phyloP scores from a whole-genome alignment of 2,329 filamentous ascomycete species.

The Cladosporium phlei region DNA sequence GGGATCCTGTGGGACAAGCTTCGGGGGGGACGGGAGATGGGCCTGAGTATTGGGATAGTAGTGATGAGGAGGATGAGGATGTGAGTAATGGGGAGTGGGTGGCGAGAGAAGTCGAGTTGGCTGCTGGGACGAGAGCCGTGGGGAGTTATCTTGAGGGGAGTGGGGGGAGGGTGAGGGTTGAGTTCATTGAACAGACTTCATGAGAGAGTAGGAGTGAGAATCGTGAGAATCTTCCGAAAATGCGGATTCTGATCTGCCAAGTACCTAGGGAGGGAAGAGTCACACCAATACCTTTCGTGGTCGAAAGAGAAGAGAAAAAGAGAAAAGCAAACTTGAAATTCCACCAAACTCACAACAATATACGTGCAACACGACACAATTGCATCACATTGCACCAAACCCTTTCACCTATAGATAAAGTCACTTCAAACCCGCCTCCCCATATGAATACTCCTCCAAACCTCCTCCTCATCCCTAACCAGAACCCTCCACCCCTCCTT shows the following conservation, averaged over 20 bases:
- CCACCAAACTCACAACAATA: too few species aligned
- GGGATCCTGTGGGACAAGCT: constrained; percentile 63
- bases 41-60: constrained; percentile 35
- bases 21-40: constrained; percentile 36
- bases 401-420: too few species aligned
- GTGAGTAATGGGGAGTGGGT: constrained; percentile 56
- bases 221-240: too few species aligned
- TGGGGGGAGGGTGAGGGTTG: constrained; percentile 65
- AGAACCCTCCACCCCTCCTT: constrained; percentile 8
- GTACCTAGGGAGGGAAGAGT: too few species aligned
- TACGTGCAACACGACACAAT: too few species aligned
- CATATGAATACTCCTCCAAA: constrained; percentile 19
- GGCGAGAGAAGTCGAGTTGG: constrained; percentile 73
- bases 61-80: constrained; percentile 37
- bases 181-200: too few species aligned
- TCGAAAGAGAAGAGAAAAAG: too few species aligned
- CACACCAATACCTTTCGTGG: too few species aligned
- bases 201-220: too few species aligned
- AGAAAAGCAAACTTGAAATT: too few species aligned
- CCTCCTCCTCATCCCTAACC: constrained; percentile 4
- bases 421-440: constrained; percentile 19
- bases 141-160: constrained; percentile 76
- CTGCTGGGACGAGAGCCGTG: constrained; percentile 72
- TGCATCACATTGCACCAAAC: too few species aligned
- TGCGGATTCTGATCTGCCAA: too few species aligned